Base-by-base conservation (phyloP, 2,329 filamentous ascomycete genomes). In the Hymenoscyphus scutula region DNA sequence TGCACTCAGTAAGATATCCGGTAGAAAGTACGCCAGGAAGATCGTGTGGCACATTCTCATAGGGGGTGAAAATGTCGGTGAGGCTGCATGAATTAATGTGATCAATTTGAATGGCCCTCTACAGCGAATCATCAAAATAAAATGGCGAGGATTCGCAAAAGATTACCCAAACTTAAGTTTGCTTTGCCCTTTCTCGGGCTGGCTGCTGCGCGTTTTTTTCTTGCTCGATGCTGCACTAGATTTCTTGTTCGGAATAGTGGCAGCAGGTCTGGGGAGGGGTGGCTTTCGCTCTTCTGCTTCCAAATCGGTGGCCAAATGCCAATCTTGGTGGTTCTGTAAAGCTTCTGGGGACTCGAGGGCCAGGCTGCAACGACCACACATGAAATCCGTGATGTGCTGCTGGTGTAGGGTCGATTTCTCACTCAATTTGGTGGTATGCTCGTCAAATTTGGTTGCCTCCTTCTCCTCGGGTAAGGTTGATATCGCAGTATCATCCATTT, bases 261-360 rank as follows among this genome's bases (percentile, higher is more conserved):
- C n/a, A n/a, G 63, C 54, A 53, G 64, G 57, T 59, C 59, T 70
- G 7, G 65, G 37, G 58, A 58, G 53, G 29, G 51, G 29, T 48
- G 17, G 75, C 71, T 64, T 57, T 32, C 69, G 71, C 54, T 73
- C 69, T 65, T 73, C 66, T 62, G 87, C 83, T 67, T 93, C 88
- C 32, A 99, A 81, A 69, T 94, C 90, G 77, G 90, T 91, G 54
- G 95, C 95, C 77, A 97, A 89, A 77, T 99, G 95, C 89, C 93
- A 98, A 75, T 99, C 95, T 60, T 89, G 81, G 75, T 99, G 95
- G 76, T 90, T 93, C 67, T 87, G 83, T 55, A 86, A 73, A 69
- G 83, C 82, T 61, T 88, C 84, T 29, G 79, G 73, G 45, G 81
- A 78, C 13, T 81, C 79, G 37, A 95, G 79, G n/a, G 74, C 73